Base-by-base conservation (phyloP, 306 rosid species). In the Begonia masoniana region DNA sequence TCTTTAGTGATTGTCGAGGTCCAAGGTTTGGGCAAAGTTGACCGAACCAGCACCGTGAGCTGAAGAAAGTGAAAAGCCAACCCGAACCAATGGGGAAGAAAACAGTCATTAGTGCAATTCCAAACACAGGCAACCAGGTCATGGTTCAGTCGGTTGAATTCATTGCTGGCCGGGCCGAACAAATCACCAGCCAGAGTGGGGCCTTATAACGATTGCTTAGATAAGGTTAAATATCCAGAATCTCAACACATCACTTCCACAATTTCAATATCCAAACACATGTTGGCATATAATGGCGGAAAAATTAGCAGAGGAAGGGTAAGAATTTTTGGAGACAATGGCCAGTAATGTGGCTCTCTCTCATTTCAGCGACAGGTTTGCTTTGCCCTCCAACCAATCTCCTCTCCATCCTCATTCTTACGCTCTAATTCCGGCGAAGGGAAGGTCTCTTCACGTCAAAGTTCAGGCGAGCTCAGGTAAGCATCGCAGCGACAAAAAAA, bases 381-480 rank as follows among this genome's bases (percentile, higher is more conserved):
- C 39, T 7, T 6, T 76, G 35, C 68, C 78, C 15, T 35, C 31
- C 16, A 68, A 62, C 36, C 69, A 68, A 43, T 68, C 8, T 31
- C 39, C 9, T 31, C 39, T 31, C 7, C 7, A 31, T 31, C 39
- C 39, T 31, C 39, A 0, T 6, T 56, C 56, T n/a, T 42, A 19
- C 63, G 47, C 45, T 43, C 31, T 58, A 48, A n/a, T 48, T 53
- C 62, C 78, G 39, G 71, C 78, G 15, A 78, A 56, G 64, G 36
- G 61, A 15, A 67, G 57, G 50, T 15, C 59, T 45, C 35, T 24
- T 51, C 70, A 49, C 19, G 58, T 78, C 85, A 81, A 71, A 62
- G 47, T 91, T 53, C 83, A 61, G 59, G 97, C 94, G 62, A 58
- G 75, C 13, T 64, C 79, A 56, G 94, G 97, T 83, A 74, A 61